Conservation (phyloP, 176 grass and related monocot species). For the Paspalum notatum region DNA sequence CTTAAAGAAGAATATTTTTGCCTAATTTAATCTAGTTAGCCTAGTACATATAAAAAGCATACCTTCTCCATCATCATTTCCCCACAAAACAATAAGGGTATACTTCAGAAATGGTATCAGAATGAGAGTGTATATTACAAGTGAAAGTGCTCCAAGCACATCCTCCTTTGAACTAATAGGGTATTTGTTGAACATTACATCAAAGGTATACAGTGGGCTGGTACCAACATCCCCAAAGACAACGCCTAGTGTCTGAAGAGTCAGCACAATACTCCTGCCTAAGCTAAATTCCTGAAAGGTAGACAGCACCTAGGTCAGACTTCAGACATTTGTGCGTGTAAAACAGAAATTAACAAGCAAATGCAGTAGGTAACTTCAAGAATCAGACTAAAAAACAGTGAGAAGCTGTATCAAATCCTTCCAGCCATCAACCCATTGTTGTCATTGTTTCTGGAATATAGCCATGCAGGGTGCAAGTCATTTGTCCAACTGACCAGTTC, state of each 20-base stretch:
- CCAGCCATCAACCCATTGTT: background rate
- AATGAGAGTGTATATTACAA: slow-evolving; percentile 97
- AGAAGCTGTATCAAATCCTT: background rate
- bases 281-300: slow-evolving; percentile 78
- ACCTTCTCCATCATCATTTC: slow-evolving; percentile 98
- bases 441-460: background rate
- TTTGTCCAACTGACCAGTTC: background rate
- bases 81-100: slow-evolving; percentile 85
- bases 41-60: slow-evolving; percentile 39
- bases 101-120: slow-evolving; percentile 96
- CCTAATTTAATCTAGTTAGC: slow-evolving; percentile 23
- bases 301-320: slow-evolving; percentile 30
- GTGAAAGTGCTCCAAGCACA: slow-evolving; percentile 94
- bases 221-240: slow-evolving; percentile 99
- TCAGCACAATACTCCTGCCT: slow-evolving; percentile 75
- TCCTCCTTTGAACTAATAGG: slow-evolving; percentile 78
- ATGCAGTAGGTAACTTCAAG: background rate
- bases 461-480: background rate
- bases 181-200: slow-evolving; percentile 99
- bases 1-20: slow-evolving; percentile 25
- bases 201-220: slow-evolving; percentile 95
- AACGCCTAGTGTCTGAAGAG: slow-evolving; percentile 93
- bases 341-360: slow-evolving; percentile 15
- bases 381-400: background rate
- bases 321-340: slow-evolving; percentile 6